These are phyloP conservation scores for Mortierella sp. DNA, from an alignment of 371 early-diverging fungal species.

Conservation along the genomic window DNA sequence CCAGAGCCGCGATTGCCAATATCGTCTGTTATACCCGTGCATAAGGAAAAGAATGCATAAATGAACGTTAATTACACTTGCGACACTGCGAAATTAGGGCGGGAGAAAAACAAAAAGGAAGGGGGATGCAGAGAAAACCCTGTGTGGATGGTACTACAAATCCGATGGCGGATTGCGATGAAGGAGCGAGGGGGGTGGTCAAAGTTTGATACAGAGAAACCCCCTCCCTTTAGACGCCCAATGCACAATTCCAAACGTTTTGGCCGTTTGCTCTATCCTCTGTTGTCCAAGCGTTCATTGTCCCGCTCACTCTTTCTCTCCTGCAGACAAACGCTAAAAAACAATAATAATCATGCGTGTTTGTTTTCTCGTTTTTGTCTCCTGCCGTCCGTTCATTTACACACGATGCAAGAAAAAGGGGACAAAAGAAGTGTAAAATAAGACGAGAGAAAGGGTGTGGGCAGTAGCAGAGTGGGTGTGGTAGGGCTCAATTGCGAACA, in stretches of 20 bases:
- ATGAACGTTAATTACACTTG: neutral
- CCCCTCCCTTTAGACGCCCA: neutral
- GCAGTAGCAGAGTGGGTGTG: neutral
- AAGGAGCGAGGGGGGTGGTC: neutral
- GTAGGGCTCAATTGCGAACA: neutral
- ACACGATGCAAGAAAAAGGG: neutral
- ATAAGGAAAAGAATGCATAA: neutral
- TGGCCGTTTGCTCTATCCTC: neutral
- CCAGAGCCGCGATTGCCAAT: constrained; percentile 21
- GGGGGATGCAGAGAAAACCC: too few species aligned
- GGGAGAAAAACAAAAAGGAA: too few species aligned
- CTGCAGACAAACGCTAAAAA: neutral
- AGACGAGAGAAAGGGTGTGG: neutral
- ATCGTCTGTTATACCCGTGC: constrained; percentile 21
- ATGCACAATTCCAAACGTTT: constrained; percentile 6
- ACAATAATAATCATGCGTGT: neutral
- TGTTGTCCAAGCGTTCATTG: neutral
- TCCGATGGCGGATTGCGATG: neutral
- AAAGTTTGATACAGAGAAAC: neutral
- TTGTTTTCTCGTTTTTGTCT: constrained; percentile 6
- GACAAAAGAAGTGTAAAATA: neutral
- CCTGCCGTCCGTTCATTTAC: neutral
- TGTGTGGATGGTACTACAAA: too few species aligned
- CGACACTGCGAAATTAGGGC: neutral
- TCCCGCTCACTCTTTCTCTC: neutral